phyloP scores from a whole-genome alignment of 225 moss, liverwort and hornwort species.

The Sphagnum contortum region DNA sequence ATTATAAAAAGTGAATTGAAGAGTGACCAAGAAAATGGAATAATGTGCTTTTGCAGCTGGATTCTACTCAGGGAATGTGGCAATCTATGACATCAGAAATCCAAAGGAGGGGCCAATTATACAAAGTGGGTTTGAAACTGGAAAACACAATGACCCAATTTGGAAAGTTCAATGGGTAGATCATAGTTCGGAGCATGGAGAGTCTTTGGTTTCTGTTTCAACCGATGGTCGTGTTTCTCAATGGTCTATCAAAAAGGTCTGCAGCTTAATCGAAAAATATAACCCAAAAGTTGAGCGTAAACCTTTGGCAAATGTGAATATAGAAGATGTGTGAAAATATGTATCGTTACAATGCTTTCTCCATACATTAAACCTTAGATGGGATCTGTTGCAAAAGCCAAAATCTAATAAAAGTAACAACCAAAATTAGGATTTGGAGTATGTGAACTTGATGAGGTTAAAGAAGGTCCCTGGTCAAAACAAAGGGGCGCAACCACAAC shows the following conservation, averaged over 20 bases:
- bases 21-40: too few relatives aligned
- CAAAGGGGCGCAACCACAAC: conserved; percentile 85
- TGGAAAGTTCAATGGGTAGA: conserved; percentile 98
- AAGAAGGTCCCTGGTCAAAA: conserved; percentile 65
- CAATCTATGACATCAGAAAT: conserved; percentile 81
- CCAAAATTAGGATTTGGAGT: conserved; percentile 84
- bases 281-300: too few relatives aligned
- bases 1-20: too few relatives aligned
- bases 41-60: conserved; percentile 40
- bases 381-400: too few relatives aligned
- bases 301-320: too few relatives aligned
- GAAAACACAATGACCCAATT: conserved; percentile 82
- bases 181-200: conserved; percentile 71
- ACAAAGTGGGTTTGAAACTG: conserved; percentile 65
- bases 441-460: conserved; percentile 73
- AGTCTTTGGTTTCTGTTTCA: conserved; percentile 78
- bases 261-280: not conserved
- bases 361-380: not conserved
- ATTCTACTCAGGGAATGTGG: conserved; percentile 80
- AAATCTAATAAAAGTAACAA: not conserved
- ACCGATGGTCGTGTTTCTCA: conserved; percentile 96
- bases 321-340: too few relatives aligned
- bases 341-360: too few relatives aligned
- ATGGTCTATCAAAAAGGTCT: conserved; percentile 90
- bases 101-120: conserved; percentile 80